phyloP scores from a whole-genome alignment of 331 rosid species.

The Malus hybrid region DNA sequence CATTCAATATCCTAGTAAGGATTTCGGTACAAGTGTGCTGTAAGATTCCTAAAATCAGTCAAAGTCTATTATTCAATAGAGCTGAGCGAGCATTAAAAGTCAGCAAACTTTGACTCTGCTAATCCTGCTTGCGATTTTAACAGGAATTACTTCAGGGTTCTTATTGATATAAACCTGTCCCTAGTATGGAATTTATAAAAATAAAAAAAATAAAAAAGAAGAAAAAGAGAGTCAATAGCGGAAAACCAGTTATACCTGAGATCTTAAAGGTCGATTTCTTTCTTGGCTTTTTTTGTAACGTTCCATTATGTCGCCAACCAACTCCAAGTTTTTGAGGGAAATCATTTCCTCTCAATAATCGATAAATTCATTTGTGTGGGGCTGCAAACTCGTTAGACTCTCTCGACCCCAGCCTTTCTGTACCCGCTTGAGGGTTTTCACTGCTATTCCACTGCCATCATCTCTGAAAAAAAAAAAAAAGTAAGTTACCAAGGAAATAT shows the following conservation, averaged over 20 bases:
- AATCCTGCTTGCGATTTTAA: not conserved
- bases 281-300: not conserved
- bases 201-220: not conserved
- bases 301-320: not conserved
- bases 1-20: not conserved
- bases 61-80: too few species aligned
- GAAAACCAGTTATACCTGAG: constrained; percentile 2
- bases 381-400: constrained; percentile 40
- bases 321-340: constrained; percentile 2
- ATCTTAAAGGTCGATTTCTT: not conserved
- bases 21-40: not conserved
- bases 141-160: not conserved
- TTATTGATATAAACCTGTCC: not conserved
- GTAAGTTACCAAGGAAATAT: not conserved
- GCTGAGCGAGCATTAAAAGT: not conserved
- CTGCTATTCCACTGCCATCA: constrained; percentile 58
- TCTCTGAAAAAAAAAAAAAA: constrained; percentile 38
- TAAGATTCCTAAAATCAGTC: not conserved
- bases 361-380: constrained; percentile 32
- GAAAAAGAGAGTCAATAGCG: not conserved
- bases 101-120: not conserved
- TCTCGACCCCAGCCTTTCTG: constrained; percentile 90
- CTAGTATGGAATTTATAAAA: not conserved
- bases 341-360: constrained; percentile 38
- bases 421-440: constrained; percentile 69